Conservation (phyloP, 1,284 basidiomycete species). For the Cryptococcus depauperatus region DNA sequence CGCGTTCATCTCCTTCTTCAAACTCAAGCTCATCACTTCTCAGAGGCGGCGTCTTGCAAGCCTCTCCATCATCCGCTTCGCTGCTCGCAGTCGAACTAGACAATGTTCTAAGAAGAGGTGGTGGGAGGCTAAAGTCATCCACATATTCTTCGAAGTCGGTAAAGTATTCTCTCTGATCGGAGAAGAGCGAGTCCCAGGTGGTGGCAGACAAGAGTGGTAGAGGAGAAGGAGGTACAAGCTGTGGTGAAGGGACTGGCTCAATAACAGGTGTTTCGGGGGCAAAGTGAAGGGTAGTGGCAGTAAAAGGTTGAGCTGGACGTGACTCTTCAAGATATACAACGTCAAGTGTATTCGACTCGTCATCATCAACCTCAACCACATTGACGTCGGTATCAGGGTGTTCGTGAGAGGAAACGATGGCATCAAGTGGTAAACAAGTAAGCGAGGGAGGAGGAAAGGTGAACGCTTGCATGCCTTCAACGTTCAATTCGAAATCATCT, state of each 20-base stretch:
- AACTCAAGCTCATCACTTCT: slow-evolving; percentile 28
- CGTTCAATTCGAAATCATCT: slow-evolving; percentile 20
- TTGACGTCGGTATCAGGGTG: slow-evolving; percentile 8
- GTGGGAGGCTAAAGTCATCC: slow-evolving; percentile 22
- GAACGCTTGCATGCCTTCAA: slow-evolving; percentile 23
- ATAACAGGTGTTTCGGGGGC: not conserved
- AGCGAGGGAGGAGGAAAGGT: slow-evolving; percentile 14
- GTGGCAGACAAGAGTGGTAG: not conserved
- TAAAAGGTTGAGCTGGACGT: not conserved
- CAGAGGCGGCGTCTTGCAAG: slow-evolving; percentile 26
- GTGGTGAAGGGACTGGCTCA: not conserved
- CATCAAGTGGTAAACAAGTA: slow-evolving; percentile 2
- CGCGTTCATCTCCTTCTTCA: slow-evolving; percentile 1
- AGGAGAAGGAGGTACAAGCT: slow-evolving; percentile 4
- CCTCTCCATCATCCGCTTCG: slow-evolving; percentile 14
- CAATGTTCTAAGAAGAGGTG: slow-evolving; percentile 19
- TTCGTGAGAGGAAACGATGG: slow-evolving; percentile 1
- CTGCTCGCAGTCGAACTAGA: slow-evolving; percentile 12
- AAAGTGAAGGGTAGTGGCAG: not conserved
- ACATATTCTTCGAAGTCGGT: slow-evolving; percentile 14
- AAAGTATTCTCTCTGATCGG: slow-evolving; percentile 4
- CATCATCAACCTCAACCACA: slow-evolving; percentile 11
- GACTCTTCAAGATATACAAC: slow-evolving; percentile 3
- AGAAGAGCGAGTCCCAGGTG: slow-evolving; percentile 1
- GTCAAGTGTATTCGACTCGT: slow-evolving; percentile 10